Base-by-base conservation (phyloP, 2,329 filamentous ascomycete species). In the Capronia americana region DNA sequence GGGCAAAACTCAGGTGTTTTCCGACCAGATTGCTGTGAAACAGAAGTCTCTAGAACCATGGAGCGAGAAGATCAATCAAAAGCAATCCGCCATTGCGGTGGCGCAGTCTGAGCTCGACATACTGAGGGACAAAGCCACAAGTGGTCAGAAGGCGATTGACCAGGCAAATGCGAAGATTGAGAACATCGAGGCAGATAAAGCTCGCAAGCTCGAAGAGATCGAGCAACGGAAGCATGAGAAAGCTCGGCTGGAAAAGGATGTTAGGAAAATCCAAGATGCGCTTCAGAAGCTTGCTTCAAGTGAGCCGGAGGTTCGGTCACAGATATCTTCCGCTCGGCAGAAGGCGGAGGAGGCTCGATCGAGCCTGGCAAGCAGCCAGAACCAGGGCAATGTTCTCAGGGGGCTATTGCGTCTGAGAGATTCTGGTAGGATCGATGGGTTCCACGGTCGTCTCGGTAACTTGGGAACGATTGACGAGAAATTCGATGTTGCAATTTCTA, bases 401-500 rank as follows among this genome's bases (percentile, higher is more conserved):
- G 94, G 93, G 0, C 81, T 99, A 32, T 96, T 97, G 90, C 90
- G 95, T 57, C 87, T 99, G 79, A 95, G 92, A 75, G 95, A 98
- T 75, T 97, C 95, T 24, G 95, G 95, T 12, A 91, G 95, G 77
- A 96, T 99, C 70, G 93, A 97, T 74, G 95, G 96, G 1, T 99
- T 99, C 80, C 93, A 99, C 74, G 95, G 95, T 28, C 89, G 95
- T 34, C 88, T 99, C 3, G 96, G 95, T 10, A 97, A 98, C 73
- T 86, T 99, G 0, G 95, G 95, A 51, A 89, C 92, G 0, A 99
- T 99, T 71, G 93, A 99, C 74, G 86, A 92, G 76, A 92, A 92
- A 79, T 99, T 96, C 77, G 95, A 99, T 74, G 88, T 99, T 51
- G 95, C 95, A n/a, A 97, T 99, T 67, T 99, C 96, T 0, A 99